Conservation (phyloP, 257 asterid genomes). For the Paulownia fortunei region DNA sequence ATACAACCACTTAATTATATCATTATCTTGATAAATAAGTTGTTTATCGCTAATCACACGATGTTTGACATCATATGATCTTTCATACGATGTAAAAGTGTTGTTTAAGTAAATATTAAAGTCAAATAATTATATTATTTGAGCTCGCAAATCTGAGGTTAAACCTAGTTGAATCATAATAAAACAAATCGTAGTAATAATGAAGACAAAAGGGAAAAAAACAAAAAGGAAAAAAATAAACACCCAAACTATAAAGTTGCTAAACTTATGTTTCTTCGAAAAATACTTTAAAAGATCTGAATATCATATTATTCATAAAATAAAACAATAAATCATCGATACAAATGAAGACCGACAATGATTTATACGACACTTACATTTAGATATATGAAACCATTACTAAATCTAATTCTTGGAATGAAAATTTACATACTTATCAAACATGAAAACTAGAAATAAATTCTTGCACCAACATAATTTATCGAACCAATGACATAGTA, state of each 20-base stretch:
- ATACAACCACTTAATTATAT: neutral
- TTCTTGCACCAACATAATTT: neutral
- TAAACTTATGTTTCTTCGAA: neutral
- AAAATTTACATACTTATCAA: neutral
- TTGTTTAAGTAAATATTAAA: too few relatives aligned
- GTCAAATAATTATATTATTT: too few relatives aligned
- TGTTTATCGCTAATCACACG: neutral
- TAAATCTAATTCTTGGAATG: neutral
- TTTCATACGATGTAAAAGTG: neutral
- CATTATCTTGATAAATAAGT: neutral
- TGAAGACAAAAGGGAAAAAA: too few relatives aligned
- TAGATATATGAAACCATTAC: neutral
- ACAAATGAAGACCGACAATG: neutral
- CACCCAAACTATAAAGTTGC: too few relatives aligned
- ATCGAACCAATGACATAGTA: neutral
- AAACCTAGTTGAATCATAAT: neutral
- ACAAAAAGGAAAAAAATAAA: neutral
- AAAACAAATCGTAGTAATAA: neutral
- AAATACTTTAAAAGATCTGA: neutral
- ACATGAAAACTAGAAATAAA: neutral
- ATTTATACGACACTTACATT: too few relatives aligned
- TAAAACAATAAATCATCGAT: neutral
- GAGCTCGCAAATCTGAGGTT: too few relatives aligned
- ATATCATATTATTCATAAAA: neutral
- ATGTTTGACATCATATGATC: neutral